Base-by-base conservation (phyloP, 1,139 yeast species). In the Candida sp. region DNA sequence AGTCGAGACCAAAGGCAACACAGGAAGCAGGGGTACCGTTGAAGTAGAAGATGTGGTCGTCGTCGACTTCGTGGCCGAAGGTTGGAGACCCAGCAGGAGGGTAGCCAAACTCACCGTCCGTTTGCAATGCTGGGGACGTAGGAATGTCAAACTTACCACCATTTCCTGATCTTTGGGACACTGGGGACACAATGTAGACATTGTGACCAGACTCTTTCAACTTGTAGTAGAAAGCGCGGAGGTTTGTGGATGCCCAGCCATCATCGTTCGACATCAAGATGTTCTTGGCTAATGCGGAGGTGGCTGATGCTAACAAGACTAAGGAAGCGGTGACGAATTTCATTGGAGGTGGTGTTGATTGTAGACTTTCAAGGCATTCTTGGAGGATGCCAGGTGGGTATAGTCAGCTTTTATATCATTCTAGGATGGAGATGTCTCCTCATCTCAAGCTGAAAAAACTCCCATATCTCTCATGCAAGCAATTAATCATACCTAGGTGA, bases 181-280 rank as follows among this genome's bases (percentile, higher is more conserved):
- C 84, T 40, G 88, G 86, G 26, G 88, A 86, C 49, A 80, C 83
- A 61, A 82, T 58, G 55, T 77, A 69, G 49, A 83, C 87, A 47
- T 73, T 71, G 66, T 83, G 84, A 35, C 61, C 87, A 23, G 83
- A 86, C 22, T 66, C 70, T 58, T 73, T 79, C 63, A 83, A 74
- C 53, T 74, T 81, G 58, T 77, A 70, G 75, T 83, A 83, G 41
- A 84, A 67, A 38, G 87, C 86, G 68, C 87, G 79, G 64, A 83
- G 79, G 66, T 82, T 81, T 52, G 86, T 81, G 30, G 86, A 69
- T 27, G 77, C 78, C 83, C 83, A 83, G 37, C 84, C 78, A 61
- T 83, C 88, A 66, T 83, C 88, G 61, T 83, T 83, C 58, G 86
- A 76, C 54, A 83, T 70, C 52, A 83, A 66, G 59, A 83, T 82